These are phyloP conservation scores for Cytospora schulzeri DNA, from an alignment of 2,329 filamentous ascomycete species.

Conservation along the genomic window DNA sequence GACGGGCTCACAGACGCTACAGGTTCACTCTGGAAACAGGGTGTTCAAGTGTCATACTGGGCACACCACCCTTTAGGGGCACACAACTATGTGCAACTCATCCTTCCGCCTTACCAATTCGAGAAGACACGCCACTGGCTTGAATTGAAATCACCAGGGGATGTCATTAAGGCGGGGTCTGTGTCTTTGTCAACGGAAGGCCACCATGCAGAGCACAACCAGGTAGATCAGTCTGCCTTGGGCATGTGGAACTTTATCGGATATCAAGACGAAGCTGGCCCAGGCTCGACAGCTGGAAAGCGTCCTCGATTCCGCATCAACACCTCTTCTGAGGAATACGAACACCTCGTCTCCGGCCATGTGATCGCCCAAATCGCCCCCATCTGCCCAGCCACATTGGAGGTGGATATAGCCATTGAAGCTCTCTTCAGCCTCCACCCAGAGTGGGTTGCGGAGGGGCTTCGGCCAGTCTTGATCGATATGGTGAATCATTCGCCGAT, in stretches of 20 bases:
- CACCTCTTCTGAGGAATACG: no score
- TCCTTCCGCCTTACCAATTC: constrained; percentile 48
- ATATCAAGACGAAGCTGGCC: constrained; percentile 22
- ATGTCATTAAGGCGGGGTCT: background rate
- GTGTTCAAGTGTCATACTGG: constrained; percentile 43
- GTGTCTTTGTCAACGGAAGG: background rate
- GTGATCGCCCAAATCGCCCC: constrained; percentile 42
- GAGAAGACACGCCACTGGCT: constrained; percentile 43
- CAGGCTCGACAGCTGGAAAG: constrained; percentile 14
- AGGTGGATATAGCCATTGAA: constrained; percentile 39
- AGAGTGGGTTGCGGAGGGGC: constrained; percentile 23
- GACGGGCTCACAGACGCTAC: constrained; percentile 34
- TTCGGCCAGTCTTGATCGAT: constrained; percentile 35
- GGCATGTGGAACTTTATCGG: constrained; percentile 22
- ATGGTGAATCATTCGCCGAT: constrained; percentile 37
- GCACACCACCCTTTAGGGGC: constrained; percentile 31
- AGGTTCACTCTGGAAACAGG: constrained; percentile 44
- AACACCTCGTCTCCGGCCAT: constrained; percentile 41
- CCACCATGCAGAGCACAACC: background rate
- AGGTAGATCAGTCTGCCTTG: background rate
- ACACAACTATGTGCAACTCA: constrained; percentile 28
- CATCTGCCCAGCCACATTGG: constrained; percentile 42
- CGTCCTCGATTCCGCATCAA: constrained; percentile 46
- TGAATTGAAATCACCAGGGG: constrained; percentile 33
- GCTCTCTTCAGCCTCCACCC: constrained; percentile 37